These are phyloP conservation scores for Torrubiella hemipterigena DNA, from an alignment of 2,329 filamentous ascomycete species.

Conservation along the genomic window DNA sequence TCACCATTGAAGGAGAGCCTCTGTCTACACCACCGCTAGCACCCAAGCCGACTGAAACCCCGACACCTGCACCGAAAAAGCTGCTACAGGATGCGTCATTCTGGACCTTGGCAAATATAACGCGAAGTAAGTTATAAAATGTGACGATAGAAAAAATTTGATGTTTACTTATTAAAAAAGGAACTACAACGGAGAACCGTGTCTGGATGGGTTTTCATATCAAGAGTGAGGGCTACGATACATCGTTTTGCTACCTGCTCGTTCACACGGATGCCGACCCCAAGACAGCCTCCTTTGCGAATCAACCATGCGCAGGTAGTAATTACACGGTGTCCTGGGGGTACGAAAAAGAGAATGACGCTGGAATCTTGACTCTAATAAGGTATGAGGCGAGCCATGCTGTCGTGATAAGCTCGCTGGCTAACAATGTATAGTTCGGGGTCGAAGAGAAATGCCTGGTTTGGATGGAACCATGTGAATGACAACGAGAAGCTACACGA, in stretches of 20 bases:
- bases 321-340: conserved; percentile 19
- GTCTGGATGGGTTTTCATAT: conserved; percentile 7
- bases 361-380: conserved; percentile 17
- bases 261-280: conserved; percentile 8
- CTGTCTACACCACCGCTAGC: too few species aligned
- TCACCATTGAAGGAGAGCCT: too few species aligned
- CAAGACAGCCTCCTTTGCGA: conserved; percentile 13
- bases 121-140: conserved; percentile 4
- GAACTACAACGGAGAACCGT: neutral
- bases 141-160: neutral
- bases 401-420: neutral
- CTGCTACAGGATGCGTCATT: conserved; percentile 1
- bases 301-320: conserved; percentile 11
- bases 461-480: conserved; percentile 15
- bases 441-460: conserved; percentile 11
- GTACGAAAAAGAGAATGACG: conserved; percentile 15
- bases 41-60: too few species aligned
- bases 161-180: conserved; percentile 1
- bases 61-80: neutral
- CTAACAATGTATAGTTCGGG: conserved; percentile 3
- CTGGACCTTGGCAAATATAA: conserved; percentile 5
- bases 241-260: conserved; percentile 7
- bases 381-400: conserved; percentile 14
- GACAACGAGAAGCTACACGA: conserved; percentile 7
- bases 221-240: conserved; percentile 4